Conservation (phyloP, 2,329 filamentous ascomycete species). For the Onygenales sp. region DNA sequence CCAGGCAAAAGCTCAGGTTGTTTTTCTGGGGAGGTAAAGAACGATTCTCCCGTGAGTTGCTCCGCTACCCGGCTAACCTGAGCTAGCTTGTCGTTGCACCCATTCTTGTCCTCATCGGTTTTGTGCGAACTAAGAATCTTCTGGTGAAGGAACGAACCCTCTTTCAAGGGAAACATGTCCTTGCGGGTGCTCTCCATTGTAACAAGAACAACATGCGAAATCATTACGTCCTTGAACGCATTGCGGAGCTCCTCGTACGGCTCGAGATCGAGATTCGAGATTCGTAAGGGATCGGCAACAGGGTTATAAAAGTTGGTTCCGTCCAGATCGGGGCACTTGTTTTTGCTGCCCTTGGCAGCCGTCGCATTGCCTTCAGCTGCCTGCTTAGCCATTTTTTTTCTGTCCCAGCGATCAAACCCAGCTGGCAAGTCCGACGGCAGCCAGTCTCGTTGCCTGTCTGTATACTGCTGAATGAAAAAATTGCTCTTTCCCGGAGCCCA, state of each 20-base stretch:
- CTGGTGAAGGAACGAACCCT: slow-evolving; percentile 19
- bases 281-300: slow-evolving; percentile 20
- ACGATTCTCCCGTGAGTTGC: slow-evolving; percentile 20
- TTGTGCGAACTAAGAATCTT: slow-evolving; percentile 17
- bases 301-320: slow-evolving; percentile 18
- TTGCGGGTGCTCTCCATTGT: slow-evolving; percentile 25
- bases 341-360: neutral
- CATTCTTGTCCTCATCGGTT: slow-evolving; percentile 6
- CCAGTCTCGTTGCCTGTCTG: slow-evolving; percentile 14
- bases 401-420: slow-evolving; percentile 20
- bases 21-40: slow-evolving; percentile 4
- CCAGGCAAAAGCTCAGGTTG: slow-evolving; percentile 5
- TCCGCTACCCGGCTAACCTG: slow-evolving; percentile 21
- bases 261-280: slow-evolving; percentile 21
- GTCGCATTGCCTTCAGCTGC: neutral
- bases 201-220: slow-evolving; percentile 23
- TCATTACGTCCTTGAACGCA: slow-evolving; percentile 18
- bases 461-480: slow-evolving; percentile 6
- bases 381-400: neutral
- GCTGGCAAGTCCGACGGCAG: slow-evolving; percentile 15
- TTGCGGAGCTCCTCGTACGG: slow-evolving; percentile 16
- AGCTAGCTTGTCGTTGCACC: slow-evolving; percentile 15
- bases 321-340: slow-evolving; percentile 1
- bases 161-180: slow-evolving; percentile 22
- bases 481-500: slow-evolving; percentile 17